These are phyloP conservation scores for Crassisporium funariophilum DNA, from an alignment of 768 basidiomycete species.

Conservation along the genomic window DNA sequence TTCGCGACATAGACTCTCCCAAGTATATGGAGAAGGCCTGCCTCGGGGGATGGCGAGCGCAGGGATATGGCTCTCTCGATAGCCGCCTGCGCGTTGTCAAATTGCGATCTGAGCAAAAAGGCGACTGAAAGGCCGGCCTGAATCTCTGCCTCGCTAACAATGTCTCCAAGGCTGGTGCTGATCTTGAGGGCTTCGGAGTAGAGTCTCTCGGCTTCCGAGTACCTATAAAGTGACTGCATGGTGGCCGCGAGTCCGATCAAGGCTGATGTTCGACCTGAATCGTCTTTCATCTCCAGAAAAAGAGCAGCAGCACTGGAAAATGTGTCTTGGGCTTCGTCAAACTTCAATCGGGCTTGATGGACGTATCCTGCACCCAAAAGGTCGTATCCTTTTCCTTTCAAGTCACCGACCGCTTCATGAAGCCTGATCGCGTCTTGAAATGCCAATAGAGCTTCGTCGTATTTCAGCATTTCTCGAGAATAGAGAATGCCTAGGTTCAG, in stretches of 20 bases:
- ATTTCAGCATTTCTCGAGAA: conserved; percentile 8
- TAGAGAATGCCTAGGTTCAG: conserved; percentile 27
- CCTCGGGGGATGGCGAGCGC: conserved; percentile 21
- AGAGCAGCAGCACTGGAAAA: conserved; percentile 17
- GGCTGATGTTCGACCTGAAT: conserved; percentile 23
- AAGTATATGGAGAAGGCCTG: conserved; percentile 28
- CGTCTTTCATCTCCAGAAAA: conserved; percentile 19
- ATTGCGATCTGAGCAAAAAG: conserved; percentile 26
- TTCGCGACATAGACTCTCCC: conserved; percentile 23
- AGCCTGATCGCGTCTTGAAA: conserved; percentile 18
- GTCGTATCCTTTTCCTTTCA: conserved; percentile 25
- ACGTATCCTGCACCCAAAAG: conserved; percentile 26
- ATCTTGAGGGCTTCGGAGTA: conserved; percentile 20
- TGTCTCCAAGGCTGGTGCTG: conserved; percentile 17
- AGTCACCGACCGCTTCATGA: conserved; percentile 22
- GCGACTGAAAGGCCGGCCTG: conserved; percentile 23
- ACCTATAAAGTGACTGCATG: conserved; percentile 18
- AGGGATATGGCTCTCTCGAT: conserved; percentile 26
- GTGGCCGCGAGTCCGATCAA: conserved; percentile 25
- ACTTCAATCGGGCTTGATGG: conserved; percentile 15
- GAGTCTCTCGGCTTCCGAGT: conserved; percentile 20
- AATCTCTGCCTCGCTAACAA: conserved; percentile 24
- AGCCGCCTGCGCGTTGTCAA: conserved; percentile 19
- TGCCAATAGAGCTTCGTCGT: conserved; percentile 14
- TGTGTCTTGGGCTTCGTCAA: conserved; percentile 9